Evolutionary conservation across 805 yeast species (phyloP).

Genomic region (Yamadazyma phyllophila): DNA sequence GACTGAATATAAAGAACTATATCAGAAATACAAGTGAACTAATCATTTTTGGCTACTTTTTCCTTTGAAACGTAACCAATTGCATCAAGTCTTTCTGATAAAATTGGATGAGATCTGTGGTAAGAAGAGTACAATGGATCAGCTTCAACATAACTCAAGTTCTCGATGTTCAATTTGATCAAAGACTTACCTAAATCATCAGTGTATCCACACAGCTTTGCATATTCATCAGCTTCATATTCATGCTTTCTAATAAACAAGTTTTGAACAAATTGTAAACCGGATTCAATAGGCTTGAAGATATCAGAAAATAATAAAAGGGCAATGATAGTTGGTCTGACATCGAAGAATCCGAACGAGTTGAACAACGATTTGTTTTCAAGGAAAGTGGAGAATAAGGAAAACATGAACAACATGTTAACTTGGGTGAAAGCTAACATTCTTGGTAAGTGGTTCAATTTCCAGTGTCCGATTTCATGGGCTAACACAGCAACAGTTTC

Average conservation of each 20-base stretch:
- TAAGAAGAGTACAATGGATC: slow-evolving; percentile 88
- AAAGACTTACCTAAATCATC: slow-evolving; percentile 67
- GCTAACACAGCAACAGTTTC: slow-evolving; percentile 94
- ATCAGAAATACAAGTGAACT: slow-evolving; percentile 7
- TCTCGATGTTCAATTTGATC: slow-evolving; percentile 73
- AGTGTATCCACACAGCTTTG: slow-evolving; percentile 70
- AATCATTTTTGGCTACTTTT: slow-evolving; percentile 18
- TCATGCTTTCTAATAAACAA: slow-evolving; percentile 81
- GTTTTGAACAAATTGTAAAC: slow-evolving; percentile 64
- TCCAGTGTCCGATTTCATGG: slow-evolving; percentile 99
- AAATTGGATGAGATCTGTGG: slow-evolving; percentile 87
- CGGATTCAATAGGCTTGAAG: slow-evolving; percentile 72
- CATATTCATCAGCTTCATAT: slow-evolving; percentile 89
- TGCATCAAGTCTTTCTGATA: slow-evolving; percentile 84
- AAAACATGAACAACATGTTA: slow-evolving; percentile 63
- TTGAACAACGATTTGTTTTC: slow-evolving; percentile 74
- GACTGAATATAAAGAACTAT: slow-evolving; percentile 44
- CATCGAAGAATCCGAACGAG: slow-evolving; percentile 68
- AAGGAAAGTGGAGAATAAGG: slow-evolving; percentile 76
- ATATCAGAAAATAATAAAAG: slow-evolving; percentile 76
- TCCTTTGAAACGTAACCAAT: slow-evolving; percentile 50
- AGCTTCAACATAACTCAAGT: slow-evolving; percentile 81
- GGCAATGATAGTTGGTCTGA: slow-evolving; percentile 77
- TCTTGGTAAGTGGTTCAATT: slow-evolving; percentile 80
- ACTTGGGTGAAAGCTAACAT: slow-evolving; percentile 63